A percentile compares a stretch with the other conserved stretches of the same genome.
These are phyloP conservation scores for Ustulina deusta DNA, from an alignment of 2,329 filamentous ascomycete species.

Conservation along the genomic window DNA sequence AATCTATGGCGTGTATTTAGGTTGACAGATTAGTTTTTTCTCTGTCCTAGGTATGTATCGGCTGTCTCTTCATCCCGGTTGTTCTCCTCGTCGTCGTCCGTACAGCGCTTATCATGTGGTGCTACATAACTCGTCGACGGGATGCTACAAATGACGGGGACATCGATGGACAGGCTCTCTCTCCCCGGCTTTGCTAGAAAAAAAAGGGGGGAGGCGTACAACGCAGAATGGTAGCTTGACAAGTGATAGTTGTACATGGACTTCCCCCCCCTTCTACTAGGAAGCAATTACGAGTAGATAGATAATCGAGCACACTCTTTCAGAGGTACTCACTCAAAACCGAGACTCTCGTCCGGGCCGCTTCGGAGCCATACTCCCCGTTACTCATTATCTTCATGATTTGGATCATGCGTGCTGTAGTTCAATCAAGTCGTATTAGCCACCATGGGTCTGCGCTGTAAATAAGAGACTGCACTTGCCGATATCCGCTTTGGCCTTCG, in stretches of 20 bases:
- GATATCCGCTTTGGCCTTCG: constrained; percentile 71
- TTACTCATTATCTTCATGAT: constrained; percentile 71
- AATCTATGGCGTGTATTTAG: background rate
- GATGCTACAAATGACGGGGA: background rate
- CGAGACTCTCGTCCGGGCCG: constrained; percentile 69
- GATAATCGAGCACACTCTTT: background rate
- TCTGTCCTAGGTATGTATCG: background rate
- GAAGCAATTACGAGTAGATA: background rate
- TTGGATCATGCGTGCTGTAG: constrained; percentile 70
- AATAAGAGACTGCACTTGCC: constrained; percentile 56
- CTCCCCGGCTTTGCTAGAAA: background rate
- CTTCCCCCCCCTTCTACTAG: background rate
- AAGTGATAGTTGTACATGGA: background rate
- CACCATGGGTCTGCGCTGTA: background rate
- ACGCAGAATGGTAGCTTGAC: background rate
- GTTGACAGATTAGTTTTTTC: background rate
- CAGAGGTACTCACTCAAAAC: constrained; percentile 67
- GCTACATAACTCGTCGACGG: background rate
- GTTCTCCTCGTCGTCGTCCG: background rate
- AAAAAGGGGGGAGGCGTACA: background rate
- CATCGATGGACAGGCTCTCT: constrained; percentile 3
- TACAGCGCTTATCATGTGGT: background rate
- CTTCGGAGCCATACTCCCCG: constrained; percentile 67
- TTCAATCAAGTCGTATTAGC: constrained; percentile 19
- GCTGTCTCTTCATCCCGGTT: constrained; percentile 2